Evolutionary conservation across 495 filamentous ascomycete species (phyloP).

Genomic region (Penicillium tannophilum): DNA sequence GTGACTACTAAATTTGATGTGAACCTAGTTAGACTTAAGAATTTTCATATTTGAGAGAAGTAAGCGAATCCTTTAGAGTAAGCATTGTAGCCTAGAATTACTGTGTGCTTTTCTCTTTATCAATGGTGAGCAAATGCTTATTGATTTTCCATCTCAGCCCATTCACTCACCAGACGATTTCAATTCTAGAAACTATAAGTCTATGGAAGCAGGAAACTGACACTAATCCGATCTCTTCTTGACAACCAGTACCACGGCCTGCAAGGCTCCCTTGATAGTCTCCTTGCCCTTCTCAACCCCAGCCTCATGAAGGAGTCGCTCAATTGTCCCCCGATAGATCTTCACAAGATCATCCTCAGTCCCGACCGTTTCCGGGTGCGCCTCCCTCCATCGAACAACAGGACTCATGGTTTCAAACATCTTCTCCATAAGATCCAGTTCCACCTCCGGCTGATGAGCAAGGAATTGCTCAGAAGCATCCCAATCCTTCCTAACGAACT

Average conservation of each 20-base stretch:
- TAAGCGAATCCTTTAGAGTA: too few species aligned
- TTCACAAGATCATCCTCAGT: constrained; percentile 31
- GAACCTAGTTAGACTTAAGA: too few species aligned
- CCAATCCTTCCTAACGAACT: constrained; percentile 48
- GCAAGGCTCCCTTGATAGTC: constrained; percentile 7
- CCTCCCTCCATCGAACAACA: constrained; percentile 53
- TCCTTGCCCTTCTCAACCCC: constrained; percentile 25
- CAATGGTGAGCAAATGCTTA: too few species aligned
- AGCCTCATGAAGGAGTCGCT: constrained; percentile 23
- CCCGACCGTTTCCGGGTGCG: constrained; percentile 36
- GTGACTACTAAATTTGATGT: background rate
- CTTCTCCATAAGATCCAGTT: constrained; percentile 36
- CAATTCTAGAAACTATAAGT: too few species aligned
- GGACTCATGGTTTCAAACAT: constrained; percentile 42
- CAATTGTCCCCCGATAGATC: constrained; percentile 23
- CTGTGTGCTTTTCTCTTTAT: too few species aligned
- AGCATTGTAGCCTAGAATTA: too few species aligned
- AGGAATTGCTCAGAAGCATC: constrained; percentile 18
- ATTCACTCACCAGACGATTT: too few species aligned
- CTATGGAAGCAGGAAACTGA: too few species aligned
- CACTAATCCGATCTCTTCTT: constrained; percentile 6
- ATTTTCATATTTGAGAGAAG: too few species aligned
- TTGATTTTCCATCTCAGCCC: too few species aligned
- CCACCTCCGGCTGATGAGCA: constrained; percentile 19
- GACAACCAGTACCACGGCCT: constrained; percentile 15